Evolutionary conservation across 106 monocot species (phyloP).

Genomic region (Gastrodia elata): DNA sequence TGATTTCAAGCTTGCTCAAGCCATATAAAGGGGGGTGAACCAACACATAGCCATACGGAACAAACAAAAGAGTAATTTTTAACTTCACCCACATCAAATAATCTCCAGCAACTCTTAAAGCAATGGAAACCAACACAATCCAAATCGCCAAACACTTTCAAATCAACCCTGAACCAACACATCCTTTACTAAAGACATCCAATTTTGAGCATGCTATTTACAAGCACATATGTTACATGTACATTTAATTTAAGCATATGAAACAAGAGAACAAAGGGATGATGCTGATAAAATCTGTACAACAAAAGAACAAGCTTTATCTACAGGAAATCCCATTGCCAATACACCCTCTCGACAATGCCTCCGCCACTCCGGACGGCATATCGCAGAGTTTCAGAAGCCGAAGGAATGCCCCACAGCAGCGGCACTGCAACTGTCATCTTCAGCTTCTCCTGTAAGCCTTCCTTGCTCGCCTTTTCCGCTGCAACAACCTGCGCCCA

Average conservation of each 20-base stretch:
- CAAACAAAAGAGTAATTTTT: too few species aligned
- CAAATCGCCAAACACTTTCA: too few species aligned
- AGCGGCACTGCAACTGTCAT: constrained; percentile 90
- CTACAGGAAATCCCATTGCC: constrained; percentile 97
- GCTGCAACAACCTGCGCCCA: constrained; percentile 78
- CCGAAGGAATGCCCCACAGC: constrained; percentile 95
- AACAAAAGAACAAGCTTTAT: not conserved
- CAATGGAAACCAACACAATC: too few species aligned
- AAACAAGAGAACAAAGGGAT: not conserved
- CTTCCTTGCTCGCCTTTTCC: constrained; percentile 78
- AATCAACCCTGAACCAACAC: too few species aligned
- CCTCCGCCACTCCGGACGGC: constrained; percentile 91
- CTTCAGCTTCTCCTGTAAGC: constrained; percentile 75
- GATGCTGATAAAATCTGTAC: not conserved
- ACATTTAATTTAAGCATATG: too few species aligned
- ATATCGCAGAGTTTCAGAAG: constrained; percentile 81
- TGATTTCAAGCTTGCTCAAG: too few species aligned
- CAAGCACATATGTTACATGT: not conserved
- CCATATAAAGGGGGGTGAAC: too few species aligned
- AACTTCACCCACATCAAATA: too few species aligned
- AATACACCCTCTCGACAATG: constrained; percentile 88
- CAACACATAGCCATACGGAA: too few species aligned
- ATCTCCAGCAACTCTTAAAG: too few species aligned
- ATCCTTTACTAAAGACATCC: too few species aligned
- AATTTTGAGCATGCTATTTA: too few species aligned